Conservation (phyloP, 805 yeast genomes). For the Monosporozyma aerobia region DNA sequence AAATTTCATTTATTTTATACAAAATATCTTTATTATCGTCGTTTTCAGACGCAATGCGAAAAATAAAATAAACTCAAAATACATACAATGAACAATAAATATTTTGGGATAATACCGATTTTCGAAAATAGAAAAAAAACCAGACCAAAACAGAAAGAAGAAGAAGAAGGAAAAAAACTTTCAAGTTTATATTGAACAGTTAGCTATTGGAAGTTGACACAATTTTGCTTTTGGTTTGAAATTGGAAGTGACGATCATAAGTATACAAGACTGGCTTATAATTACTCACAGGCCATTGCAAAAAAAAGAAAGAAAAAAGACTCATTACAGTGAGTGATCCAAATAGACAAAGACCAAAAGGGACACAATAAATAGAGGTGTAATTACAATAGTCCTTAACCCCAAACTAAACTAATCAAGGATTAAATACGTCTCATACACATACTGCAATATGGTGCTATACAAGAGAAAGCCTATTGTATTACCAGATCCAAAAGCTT, state of each 20-base stretch:
- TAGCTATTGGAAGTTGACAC: background rate
- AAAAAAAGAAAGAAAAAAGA: too few relatives aligned
- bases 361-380: too few relatives aligned
- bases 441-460: conserved; percentile 43
- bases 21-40: background rate
- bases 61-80: background rate
- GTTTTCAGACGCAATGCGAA: background rate
- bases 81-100: background rate
- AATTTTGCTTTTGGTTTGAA: background rate
- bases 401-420: too few relatives aligned
- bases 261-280: too few relatives aligned
- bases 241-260: background rate
- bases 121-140: background rate
- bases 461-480: conserved; percentile 66
- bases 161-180: background rate
- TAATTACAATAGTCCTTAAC: too few relatives aligned
- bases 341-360: too few relatives aligned
- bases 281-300: too few relatives aligned
- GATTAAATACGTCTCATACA: too few relatives aligned
- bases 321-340: too few relatives aligned
- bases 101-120: background rate
- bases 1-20: background rate
- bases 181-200: background rate
- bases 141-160: background rate
- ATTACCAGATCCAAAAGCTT: conserved; percentile 45